Conservation (phyloP, 2,329 filamentous ascomycete genomes). For the Sporothrix variecibatus region DNA sequence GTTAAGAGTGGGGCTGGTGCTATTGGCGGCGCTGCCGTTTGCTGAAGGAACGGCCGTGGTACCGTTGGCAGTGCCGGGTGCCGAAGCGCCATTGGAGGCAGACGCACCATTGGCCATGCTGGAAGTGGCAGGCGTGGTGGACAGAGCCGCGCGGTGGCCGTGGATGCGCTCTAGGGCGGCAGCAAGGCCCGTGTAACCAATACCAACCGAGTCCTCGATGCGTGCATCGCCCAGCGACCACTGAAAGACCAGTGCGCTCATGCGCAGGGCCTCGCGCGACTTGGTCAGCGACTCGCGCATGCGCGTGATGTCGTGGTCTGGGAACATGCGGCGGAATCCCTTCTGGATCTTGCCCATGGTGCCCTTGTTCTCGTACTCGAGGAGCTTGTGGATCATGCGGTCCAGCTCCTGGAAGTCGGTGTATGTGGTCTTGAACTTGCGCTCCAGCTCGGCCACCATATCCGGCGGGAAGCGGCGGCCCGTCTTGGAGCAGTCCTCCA, state of each 20-base stretch:
- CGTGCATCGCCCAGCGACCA: conserved; percentile 63
- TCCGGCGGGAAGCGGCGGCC: conserved; percentile 59
- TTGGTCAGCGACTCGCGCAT: conserved; percentile 58
- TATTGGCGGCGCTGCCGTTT: conserved; percentile 13
- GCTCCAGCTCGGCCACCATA: conserved; percentile 63
- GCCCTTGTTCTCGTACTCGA: conserved; percentile 64
- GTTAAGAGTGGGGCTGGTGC: not conserved
- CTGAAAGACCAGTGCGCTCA: conserved; percentile 65
- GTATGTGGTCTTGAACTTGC: conserved; percentile 62
- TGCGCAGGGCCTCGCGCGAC: conserved; percentile 62
- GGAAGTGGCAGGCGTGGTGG: not conserved
- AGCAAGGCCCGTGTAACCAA: conserved; percentile 67
- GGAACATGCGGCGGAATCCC: conserved; percentile 65
- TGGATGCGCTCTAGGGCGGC: conserved; percentile 61
- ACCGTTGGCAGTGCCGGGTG: not conserved
- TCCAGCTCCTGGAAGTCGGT: conserved; percentile 65
- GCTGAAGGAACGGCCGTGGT: conserved; percentile 1
- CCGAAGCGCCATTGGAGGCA: not conserved
- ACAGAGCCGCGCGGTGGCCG: conserved; percentile 36
- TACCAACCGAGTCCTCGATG: conserved; percentile 61
- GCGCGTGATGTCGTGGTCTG: conserved; percentile 62
- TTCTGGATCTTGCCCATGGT: conserved; percentile 61
- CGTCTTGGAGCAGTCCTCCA: conserved; percentile 51
- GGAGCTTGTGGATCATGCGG: conserved; percentile 61
- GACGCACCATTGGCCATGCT: not conserved